Conservation (phyloP, 1,284 basidiomycete genomes). For the Sporisorium scitamineum region DNA sequence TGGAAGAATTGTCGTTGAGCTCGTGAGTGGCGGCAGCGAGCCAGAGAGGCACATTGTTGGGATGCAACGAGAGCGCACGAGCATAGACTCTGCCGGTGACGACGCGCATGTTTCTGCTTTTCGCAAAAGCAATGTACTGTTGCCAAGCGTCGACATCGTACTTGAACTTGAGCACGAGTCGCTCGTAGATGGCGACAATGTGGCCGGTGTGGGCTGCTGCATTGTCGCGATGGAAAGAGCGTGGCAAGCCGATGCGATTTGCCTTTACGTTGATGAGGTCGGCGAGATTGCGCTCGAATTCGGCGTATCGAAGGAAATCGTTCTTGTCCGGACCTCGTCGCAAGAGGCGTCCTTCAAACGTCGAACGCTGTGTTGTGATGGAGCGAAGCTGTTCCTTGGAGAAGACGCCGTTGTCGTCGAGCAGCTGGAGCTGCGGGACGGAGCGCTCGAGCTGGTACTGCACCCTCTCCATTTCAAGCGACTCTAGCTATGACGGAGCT, state of each 20-base stretch:
- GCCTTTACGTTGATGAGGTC: constrained; percentile 52
- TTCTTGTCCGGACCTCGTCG: constrained; percentile 84
- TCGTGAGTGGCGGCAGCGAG: constrained; percentile 88
- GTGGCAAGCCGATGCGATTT: constrained; percentile 42
- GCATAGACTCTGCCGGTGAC: constrained; percentile 75
- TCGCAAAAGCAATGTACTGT: constrained; percentile 86
- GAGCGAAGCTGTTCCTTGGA: constrained; percentile 78
- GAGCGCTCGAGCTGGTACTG: constrained; percentile 96
- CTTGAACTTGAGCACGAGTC: constrained; percentile 88
- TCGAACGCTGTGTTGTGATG: constrained; percentile 86
- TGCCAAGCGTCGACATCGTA: constrained; percentile 87
- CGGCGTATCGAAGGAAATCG: constrained; percentile 90
- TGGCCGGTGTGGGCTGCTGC: constrained; percentile 72
- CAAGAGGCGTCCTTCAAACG: constrained; percentile 85
- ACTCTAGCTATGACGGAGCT: not conserved
- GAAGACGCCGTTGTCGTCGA: constrained; percentile 88
- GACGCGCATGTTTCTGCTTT: constrained; percentile 81
- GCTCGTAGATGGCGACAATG: constrained; percentile 89
- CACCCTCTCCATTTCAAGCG: constrained; percentile 84
- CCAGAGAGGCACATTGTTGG: constrained; percentile 82
- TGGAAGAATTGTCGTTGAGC: constrained; percentile 80
- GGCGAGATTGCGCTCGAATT: constrained; percentile 82
- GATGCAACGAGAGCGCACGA: constrained; percentile 87
- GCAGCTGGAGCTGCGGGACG: constrained; percentile 94
- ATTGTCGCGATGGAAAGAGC: constrained; percentile 55